Percentiles rank a stretch among this genome's conserved stretches.
Evolutionary conservation across 2,329 filamentous ascomycete species (phyloP).

Genomic region (Talaromyces sp.): DNA sequence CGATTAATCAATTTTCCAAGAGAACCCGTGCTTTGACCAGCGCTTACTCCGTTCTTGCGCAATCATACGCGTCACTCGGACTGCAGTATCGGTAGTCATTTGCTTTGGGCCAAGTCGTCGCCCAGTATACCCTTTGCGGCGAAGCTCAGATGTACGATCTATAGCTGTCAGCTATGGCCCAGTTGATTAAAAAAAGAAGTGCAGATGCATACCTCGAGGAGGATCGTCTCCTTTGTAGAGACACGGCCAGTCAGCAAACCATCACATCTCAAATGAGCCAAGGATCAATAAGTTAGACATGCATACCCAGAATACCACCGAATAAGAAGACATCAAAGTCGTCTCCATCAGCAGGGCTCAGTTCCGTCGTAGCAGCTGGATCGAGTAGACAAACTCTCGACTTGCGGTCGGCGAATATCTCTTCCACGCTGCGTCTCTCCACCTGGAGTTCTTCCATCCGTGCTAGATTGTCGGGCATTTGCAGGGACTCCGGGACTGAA

Average conservation of each 20-base stretch:
- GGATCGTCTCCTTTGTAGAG: constrained; percentile 72
- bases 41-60: constrained; percentile 72
- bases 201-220: constrained; percentile 64
- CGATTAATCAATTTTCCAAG: neutral
- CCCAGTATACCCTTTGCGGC: constrained; percentile 87
- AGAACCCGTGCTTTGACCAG: neutral
- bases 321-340: constrained; percentile 89
- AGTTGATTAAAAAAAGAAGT: constrained; percentile 9
- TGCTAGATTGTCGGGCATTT: constrained; percentile 56
- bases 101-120: constrained; percentile 85
- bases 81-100: constrained; percentile 98
- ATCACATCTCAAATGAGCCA: constrained; percentile 4
- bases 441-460: constrained; percentile 59
- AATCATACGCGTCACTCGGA: constrained; percentile 85
- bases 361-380: constrained; percentile 73
- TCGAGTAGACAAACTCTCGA: constrained; percentile 82
- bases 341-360: constrained; percentile 76
- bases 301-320: constrained; percentile 83
- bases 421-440: constrained; percentile 74
- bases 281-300: neutral
- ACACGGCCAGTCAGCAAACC: neutral
- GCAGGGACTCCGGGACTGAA: constrained; percentile 66
- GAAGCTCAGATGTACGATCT: constrained; percentile 94
- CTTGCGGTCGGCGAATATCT: constrained; percentile 69
- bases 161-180: neutral